Percentiles rank a stretch among this genome's conserved stretches.
Conservation (phyloP, 352 stramenopile species). For the Achlya hypogyna region DNA sequence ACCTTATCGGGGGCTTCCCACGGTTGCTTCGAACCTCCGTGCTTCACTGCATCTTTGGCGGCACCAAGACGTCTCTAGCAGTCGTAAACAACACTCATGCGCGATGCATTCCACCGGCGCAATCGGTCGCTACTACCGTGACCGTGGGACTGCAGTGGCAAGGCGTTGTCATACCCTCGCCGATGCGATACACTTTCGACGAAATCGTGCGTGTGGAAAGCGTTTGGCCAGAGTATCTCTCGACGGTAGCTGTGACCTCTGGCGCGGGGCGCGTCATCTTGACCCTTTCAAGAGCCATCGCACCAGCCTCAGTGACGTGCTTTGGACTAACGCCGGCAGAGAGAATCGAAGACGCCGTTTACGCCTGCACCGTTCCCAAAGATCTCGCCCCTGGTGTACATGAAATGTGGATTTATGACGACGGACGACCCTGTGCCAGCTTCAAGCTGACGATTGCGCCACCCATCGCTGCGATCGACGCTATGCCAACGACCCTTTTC, state of each 20-base stretch:
- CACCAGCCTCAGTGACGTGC: no score
- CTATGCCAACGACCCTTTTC: not conserved
- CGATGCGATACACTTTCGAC: no score
- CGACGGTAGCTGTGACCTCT: no score
- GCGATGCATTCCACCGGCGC: not conserved
- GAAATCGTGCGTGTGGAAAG: no score
- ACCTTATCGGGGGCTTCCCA: slow-evolving; percentile 4
- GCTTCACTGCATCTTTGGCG: slow-evolving; percentile 2
- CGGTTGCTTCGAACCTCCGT: not conserved
- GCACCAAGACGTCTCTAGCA: not conserved
- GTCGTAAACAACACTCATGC: slow-evolving; percentile 5
- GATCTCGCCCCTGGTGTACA: no score
- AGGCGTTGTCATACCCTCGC: not conserved
- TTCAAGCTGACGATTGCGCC: not conserved
- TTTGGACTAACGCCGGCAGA: no score
- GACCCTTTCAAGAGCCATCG: no score
- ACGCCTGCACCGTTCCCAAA: no score
- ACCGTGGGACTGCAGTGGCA: not conserved
- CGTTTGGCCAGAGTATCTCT: no score
- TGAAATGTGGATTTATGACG: no score
- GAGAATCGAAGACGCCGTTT: no score
- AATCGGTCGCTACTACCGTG: not conserved
- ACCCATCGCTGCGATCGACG: not conserved
- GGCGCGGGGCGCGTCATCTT: no score
- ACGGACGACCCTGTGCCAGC: not conserved